Evolutionary conservation across 208 protist species (phyloP).

Genomic region (Trypanosoma rangeli): DNA sequence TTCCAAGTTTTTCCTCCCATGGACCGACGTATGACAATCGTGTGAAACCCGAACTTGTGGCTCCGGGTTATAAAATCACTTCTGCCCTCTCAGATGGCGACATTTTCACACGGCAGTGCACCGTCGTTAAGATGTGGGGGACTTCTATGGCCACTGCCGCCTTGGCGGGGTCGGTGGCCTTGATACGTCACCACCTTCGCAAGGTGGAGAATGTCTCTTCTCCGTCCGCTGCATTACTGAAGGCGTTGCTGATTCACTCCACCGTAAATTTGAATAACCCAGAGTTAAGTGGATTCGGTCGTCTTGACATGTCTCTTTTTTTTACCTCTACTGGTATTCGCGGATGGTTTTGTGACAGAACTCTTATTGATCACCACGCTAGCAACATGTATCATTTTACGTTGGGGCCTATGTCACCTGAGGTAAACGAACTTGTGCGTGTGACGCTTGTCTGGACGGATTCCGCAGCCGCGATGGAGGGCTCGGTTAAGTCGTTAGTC

Average conservation of each 20-base stretch:
- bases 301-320: constrained; percentile 66
- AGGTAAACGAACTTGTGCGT: constrained; percentile 34
- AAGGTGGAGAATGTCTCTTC: constrained; percentile 30
- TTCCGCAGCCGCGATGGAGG: constrained; percentile 46
- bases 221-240: constrained; percentile 66
- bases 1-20: constrained; percentile 52
- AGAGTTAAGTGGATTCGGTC: constrained; percentile 46
- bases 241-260: constrained; percentile 51
- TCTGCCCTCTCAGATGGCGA: constrained; percentile 39
- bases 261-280: constrained; percentile 31
- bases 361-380: constrained; percentile 31
- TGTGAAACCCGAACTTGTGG: constrained; percentile 84
- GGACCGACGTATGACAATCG: constrained; percentile 83
- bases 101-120: constrained; percentile 35
- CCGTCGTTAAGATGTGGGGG: constrained; percentile 39
- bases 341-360: constrained; percentile 45
- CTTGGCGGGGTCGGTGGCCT: constrained; percentile 62
- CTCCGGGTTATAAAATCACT: constrained; percentile 52
- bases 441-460: constrained; percentile 88
- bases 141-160: constrained; percentile 93
- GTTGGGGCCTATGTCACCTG: neutral
- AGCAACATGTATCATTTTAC: constrained; percentile 33
- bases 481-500: constrained; percentile 51
- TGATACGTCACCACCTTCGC: constrained; percentile 88
- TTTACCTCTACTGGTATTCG: constrained; percentile 31